Evolutionary conservation across 805 yeast genomes (phyloP).

Genomic region (Hanseniaspora occidentalis): DNA sequence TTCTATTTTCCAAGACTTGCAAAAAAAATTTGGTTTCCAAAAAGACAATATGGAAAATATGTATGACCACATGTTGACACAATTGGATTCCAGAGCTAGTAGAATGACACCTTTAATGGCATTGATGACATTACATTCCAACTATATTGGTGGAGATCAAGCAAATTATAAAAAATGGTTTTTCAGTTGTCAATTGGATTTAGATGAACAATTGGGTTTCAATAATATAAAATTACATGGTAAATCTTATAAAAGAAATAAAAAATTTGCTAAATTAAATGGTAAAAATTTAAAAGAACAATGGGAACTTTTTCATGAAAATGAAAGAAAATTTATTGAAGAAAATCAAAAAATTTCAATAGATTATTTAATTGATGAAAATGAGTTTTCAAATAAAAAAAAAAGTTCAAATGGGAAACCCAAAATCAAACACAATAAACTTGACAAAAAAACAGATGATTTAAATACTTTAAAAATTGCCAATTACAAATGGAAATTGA

Average conservation of each 20-base stretch:
- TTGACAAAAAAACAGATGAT: slow-evolving; percentile 16
- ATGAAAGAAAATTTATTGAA: slow-evolving; percentile 36
- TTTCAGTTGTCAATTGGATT: slow-evolving; percentile 70
- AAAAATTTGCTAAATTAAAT: slow-evolving; percentile 28
- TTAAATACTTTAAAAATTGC: slow-evolving; percentile 47
- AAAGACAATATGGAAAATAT: slow-evolving; percentile 64
- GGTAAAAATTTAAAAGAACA: slow-evolving; percentile 25
- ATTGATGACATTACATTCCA: slow-evolving; percentile 65
- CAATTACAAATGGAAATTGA: slow-evolving; percentile 65
- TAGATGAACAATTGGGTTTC: slow-evolving; percentile 58
- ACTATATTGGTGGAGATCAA: slow-evolving; percentile 83
- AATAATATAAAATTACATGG: slow-evolving; percentile 42
- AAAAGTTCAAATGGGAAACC: background rate
- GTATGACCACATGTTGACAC: slow-evolving; percentile 67
- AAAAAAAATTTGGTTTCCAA: slow-evolving; percentile 74
- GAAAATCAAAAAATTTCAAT: slow-evolving; percentile 26
- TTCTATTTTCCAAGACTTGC: slow-evolving; percentile 44
- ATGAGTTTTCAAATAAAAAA: background rate
- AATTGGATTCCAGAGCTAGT: slow-evolving; percentile 78
- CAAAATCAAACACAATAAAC: slow-evolving; percentile 54
- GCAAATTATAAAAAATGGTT: slow-evolving; percentile 89
- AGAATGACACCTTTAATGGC: slow-evolving; percentile 66
- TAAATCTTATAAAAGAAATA: slow-evolving; percentile 31
- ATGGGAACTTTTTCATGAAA: slow-evolving; percentile 29
- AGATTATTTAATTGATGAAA: background rate